Evolutionary conservation across 257 asterid genomes (phyloP).

Genomic region (Solanum boliviense): DNA sequence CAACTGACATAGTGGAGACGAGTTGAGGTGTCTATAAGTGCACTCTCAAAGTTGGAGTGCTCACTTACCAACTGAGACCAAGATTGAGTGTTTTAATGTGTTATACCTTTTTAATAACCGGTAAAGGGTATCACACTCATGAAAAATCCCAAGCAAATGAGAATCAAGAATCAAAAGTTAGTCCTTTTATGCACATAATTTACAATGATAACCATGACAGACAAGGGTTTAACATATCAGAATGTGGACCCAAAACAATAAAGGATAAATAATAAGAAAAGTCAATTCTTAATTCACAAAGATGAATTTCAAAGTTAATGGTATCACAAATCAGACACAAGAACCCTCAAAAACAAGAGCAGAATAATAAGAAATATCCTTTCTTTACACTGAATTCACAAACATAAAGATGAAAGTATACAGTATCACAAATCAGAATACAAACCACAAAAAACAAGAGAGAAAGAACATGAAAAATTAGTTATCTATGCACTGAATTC

Average conservation of each 20-base stretch:
- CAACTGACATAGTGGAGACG: not conserved
- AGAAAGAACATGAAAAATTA: not conserved
- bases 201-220: not conserved
- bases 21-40: not conserved
- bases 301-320: not conserved
- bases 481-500: too few relatives aligned
- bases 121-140: not conserved
- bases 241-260: too few relatives aligned
- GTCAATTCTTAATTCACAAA: not conserved
- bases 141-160: not conserved
- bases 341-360: not conserved
- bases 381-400: not conserved
- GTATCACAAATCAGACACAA: not conserved
- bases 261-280: too few relatives aligned
- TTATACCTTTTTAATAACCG: not conserved
- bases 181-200: not conserved
- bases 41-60: not conserved
- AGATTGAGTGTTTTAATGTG: not conserved
- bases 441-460: not conserved
- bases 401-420: not conserved
- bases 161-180: not conserved
- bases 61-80: not conserved
- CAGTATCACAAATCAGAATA: not conserved
- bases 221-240: not conserved
- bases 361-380: not conserved